Evolutionary conservation across 2,329 filamentous ascomycete genomes (phyloP), one percentile per base, ranked within the genome.

Genomic region (Volutella citrinella): DNA sequence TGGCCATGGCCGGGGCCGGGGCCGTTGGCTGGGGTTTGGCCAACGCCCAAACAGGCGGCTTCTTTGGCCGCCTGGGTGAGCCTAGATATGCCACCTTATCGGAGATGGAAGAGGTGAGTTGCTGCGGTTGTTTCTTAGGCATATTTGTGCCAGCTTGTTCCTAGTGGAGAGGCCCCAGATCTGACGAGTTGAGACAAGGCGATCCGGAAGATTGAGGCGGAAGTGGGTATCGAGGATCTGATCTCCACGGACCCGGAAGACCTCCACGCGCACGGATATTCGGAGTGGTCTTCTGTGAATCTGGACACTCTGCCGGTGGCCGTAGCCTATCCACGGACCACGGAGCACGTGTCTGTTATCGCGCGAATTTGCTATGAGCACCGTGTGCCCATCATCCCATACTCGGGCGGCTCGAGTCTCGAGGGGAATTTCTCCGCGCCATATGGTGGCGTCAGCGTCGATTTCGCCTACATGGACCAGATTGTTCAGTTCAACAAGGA

Each of bases 401-500:
- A 86, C 56, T 93, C 87, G 1, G 89, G 88, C 4, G 90, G 89
- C 11, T 84, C 87, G 0, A 91, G 85, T 46, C 69, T 96, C 1
- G 90, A 96, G 60, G 90, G 85, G 11, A 93, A 95, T 58, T 95
- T 95, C 60, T 86, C 87, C 1, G 87, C 89, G 11, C 87, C 88
- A 0, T 84, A 82, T 54, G 89, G 89, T 10, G 90, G 90, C 10
- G 78, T 96, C 55, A 91, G 86, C 46, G 84, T 96, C 31, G 90
- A 96, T 55, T 96, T 96, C 58, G 78, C 80, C 2, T 79, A 78
- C 53, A 96, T 96, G 90, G 84, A 95, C 57, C 70, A 81, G 51
- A 84, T 95, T 17, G 49, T 96, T 19, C 71, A 81, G 34, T 71
- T 95, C 36, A 84, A 95, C 58, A 82, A 85, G 48, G 83, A 87